These are phyloP conservation scores for Globisporangium viniferum DNA, from an alignment of 352 stramenopile species.

Conservation along the genomic window DNA sequence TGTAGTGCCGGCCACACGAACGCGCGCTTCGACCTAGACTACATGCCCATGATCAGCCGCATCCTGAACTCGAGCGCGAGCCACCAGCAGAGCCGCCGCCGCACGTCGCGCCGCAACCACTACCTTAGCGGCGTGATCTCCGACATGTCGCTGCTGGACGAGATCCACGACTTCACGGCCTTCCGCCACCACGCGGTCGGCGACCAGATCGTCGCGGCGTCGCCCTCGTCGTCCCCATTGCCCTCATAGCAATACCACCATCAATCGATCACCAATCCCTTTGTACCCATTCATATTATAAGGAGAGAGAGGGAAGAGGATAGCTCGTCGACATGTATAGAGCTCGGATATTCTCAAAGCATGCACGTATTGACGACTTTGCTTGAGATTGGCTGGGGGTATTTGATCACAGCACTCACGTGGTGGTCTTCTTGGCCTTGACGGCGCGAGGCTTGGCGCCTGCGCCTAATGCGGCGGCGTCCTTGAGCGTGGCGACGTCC, in stretches of 20 bases:
- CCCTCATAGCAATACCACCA: constrained; percentile 11
- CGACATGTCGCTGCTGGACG: constrained; percentile 66
- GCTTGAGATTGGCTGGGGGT: neutral
- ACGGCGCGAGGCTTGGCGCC: constrained; percentile 27
- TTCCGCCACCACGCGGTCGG: constrained; percentile 27
- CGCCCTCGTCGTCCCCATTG: constrained; percentile 31
- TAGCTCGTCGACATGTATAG: neutral
- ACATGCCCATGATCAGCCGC: constrained; percentile 64
- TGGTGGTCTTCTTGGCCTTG: constrained; percentile 63
- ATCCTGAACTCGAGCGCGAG: constrained; percentile 43
- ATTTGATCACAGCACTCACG: constrained; percentile 26
- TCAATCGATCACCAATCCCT: neutral
- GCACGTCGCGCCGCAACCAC: constrained; percentile 64
- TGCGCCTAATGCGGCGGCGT: constrained; percentile 5
- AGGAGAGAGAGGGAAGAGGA: neutral
- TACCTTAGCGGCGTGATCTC: constrained; percentile 73
- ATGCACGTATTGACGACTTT: neutral
- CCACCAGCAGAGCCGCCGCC: constrained; percentile 56
- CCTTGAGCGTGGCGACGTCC: constrained; percentile 33
- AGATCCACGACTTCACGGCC: constrained; percentile 46
- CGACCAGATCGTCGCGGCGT: constrained; percentile 57
- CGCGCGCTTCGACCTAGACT: constrained; percentile 53
- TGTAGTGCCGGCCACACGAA: constrained; percentile 32
- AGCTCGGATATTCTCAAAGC: neutral
- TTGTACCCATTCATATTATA: constrained; percentile 1